Base-by-base conservation (phyloP, 1,139 yeast species). In the Kluyveromyces marxianus region DNA sequence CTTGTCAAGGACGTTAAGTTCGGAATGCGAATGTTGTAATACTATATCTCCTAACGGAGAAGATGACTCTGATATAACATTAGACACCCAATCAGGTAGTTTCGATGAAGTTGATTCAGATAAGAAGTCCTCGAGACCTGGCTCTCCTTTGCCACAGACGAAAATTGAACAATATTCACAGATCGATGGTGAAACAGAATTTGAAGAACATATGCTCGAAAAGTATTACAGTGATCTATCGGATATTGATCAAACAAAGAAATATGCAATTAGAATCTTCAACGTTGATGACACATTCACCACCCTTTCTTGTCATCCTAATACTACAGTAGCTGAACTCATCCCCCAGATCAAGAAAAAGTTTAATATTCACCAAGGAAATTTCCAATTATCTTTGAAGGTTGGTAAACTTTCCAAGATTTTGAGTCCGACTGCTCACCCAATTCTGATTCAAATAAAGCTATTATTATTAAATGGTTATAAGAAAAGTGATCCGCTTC, bases 231-330 rank as follows among this genome's bases (percentile, higher is more conserved):
- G 50, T 54, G 68, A 57, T 38, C 60, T 52, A 48, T 59, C 60
- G 54, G 66, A 54, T 48, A 47, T 53, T 39, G 65, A 53, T 42
- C 55, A 51, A 47, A 59, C 50, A 37, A 59, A 51, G 50, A 59
- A 58, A 47, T 59, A 52, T 56, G 70, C 64, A 38, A 71, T 87
- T 37, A 77, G 95, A 51, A 80, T 87, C 2, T 86, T 83, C 64
- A 76, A 83, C 48, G 84, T 79, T 46, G 95, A 87, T 59, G 86
- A 85, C 53, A 84, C 95, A 0, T 87, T 87, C 60, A 81, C 92
- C 1, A 87, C 96, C 0, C 71, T 87, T 4, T 74, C 86, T 28
- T 82, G 88, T 57, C 59, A 68, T 41, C 79, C 95, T 0, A 87
- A 83, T 48, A 83, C 90, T 2, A 79, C 95, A 0, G 88, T 90